Percentiles rank a stretch among this genome's conserved stretches.
Evolutionary conservation across 2,329 filamentous ascomycete species (phyloP).

Genomic region (Dothistroma septosporum): DNA sequence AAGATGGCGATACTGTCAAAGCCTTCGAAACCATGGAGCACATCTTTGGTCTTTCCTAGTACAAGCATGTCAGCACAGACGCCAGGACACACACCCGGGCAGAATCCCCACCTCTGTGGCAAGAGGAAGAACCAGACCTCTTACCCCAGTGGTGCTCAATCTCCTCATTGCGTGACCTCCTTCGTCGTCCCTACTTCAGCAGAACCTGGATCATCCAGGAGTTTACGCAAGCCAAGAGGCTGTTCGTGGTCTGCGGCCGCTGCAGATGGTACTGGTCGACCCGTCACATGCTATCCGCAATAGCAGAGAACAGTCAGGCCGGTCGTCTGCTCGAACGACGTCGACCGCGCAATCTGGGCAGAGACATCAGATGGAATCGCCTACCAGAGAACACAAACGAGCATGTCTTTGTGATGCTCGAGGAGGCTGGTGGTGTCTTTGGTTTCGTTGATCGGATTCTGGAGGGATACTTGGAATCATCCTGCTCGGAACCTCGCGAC

Average conservation of each 20-base stretch:
- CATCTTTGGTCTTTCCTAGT: background rate
- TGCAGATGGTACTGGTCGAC: background rate
- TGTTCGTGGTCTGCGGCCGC: background rate
- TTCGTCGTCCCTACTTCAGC: background rate
- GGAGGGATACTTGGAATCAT: background rate
- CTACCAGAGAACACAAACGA: background rate
- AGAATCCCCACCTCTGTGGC: background rate
- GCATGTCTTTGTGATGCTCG: background rate
- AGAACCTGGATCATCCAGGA: background rate
- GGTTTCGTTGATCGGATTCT: background rate
- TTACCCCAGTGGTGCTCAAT: background rate
- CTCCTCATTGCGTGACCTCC: background rate
- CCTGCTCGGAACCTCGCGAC: background rate
- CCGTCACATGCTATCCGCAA: background rate
- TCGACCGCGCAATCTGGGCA: background rate
- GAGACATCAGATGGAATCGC: background rate
- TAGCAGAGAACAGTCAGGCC: background rate
- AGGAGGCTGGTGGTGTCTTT: background rate
- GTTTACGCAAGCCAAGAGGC: background rate
- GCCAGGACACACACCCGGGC: background rate
- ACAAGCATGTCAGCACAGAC: background rate
- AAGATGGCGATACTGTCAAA: background rate
- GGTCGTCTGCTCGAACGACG: background rate
- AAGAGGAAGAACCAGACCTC: background rate
- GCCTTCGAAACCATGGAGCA: background rate